phyloP scores from a whole-genome alignment of 2,329 filamentous ascomycete genomes.

The Fusarium sp. region DNA sequence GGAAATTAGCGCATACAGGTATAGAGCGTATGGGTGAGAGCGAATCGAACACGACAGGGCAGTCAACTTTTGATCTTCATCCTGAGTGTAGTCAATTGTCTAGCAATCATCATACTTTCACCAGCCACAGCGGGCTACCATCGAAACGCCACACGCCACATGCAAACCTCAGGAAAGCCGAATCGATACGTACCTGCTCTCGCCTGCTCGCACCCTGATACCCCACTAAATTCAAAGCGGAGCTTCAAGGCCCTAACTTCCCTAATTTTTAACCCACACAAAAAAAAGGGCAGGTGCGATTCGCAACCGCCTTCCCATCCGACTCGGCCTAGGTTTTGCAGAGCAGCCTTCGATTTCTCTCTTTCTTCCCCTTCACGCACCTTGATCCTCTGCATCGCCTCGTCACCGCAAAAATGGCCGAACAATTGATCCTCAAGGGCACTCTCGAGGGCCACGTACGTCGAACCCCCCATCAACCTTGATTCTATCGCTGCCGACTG shows the following conservation, averaged over 20 bases:
- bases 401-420: slow-evolving; percentile 76
- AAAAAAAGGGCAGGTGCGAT: slow-evolving; percentile 57
- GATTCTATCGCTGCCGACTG: slow-evolving; percentile 31
- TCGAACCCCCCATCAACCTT: slow-evolving; percentile 51
- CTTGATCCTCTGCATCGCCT: slow-evolving; percentile 56
- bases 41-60: slow-evolving; percentile 10
- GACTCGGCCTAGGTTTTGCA: slow-evolving; percentile 50
- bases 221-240: slow-evolving; percentile 37
- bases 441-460: slow-evolving; percentile 96
- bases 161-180: background rate
- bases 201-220: slow-evolving; percentile 3
- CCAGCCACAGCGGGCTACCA: slow-evolving; percentile 14
- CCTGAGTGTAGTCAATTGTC: background rate
- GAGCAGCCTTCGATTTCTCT: slow-evolving; percentile 50
- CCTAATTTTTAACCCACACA: slow-evolving; percentile 63
- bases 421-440: slow-evolving; percentile 95
- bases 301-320: slow-evolving; percentile 51
- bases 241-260: slow-evolving; percentile 59
- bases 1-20: slow-evolving; percentile 16
- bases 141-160: slow-evolving; percentile 11
- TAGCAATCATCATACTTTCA: background rate
- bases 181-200: slow-evolving; percentile 17
- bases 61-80: background rate
- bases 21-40: slow-evolving; percentile 13
- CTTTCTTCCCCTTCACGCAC: slow-evolving; percentile 55